Conservation (phyloP, 306 rosid species). For the Glycine tomentella region DNA sequence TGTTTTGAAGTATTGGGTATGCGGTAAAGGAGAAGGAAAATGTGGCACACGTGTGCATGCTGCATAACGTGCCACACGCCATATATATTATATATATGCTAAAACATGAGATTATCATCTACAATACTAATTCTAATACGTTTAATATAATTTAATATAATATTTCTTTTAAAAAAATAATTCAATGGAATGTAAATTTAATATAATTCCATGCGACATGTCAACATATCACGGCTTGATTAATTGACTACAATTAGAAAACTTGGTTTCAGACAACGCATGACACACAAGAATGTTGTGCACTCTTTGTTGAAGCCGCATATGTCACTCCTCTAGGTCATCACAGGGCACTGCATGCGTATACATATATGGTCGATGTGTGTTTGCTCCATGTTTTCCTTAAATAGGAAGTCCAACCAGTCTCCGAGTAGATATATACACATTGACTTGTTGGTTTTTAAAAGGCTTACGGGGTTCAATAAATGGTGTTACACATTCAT, state of each 20-base stretch:
- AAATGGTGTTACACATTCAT: not conserved
- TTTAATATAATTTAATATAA: too few species aligned
- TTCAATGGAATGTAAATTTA: not conserved
- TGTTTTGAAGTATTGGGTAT: not conserved
- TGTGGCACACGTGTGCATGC: not conserved
- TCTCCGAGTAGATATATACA: not conserved
- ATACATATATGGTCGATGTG: not conserved
- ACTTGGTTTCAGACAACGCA: not conserved
- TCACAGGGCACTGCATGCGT: not conserved
- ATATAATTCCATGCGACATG: not conserved
- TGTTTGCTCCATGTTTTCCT: not conserved
- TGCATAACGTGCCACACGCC: not conserved
- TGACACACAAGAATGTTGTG: not conserved
- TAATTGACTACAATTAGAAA: not conserved
- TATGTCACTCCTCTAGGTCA: too few species aligned
- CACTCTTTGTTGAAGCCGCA: not conserved
- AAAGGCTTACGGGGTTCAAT: too few species aligned
- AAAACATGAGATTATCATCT: not conserved
- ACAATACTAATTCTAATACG: not conserved
- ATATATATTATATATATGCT: not conserved
- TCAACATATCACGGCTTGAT: not conserved
- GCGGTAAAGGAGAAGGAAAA: not conserved
- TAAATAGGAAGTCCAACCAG: not conserved
- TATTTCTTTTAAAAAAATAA: too few species aligned
- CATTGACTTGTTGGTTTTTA: not conserved